Percentiles rank a stretch among this genome's conserved stretches.
These are phyloP conservation scores for Plantago ovata DNA, from an alignment of 257 asterid species.

Conservation along the genomic window DNA sequence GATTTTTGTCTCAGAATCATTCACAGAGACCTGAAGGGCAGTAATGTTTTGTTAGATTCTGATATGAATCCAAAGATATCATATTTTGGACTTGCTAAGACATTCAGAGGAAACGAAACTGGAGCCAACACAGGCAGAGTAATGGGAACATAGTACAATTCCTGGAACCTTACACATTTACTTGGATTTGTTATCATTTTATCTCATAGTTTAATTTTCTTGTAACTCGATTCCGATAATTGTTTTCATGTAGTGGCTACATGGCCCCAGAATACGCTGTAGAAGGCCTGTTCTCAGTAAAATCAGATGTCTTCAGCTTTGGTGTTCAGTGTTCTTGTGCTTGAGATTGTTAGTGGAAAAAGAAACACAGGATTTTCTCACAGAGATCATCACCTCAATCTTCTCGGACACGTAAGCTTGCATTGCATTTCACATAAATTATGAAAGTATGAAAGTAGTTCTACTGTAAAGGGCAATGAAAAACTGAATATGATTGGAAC, in stretches of 20 bases:
- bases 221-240: background rate
- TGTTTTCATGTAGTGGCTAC: conserved; percentile 28
- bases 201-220: background rate
- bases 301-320: conserved; percentile 36
- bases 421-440: background rate
- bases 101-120: conserved; percentile 31
- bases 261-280: conserved; percentile 39
- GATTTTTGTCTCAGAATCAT: conserved; percentile 34
- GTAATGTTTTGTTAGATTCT: conserved; percentile 29
- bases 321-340: conserved; percentile 33
- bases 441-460: background rate
- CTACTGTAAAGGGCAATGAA: too few species aligned
- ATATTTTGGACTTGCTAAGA: conserved; percentile 34
- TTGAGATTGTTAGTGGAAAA: conserved; percentile 29
- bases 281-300: conserved; percentile 32
- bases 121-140: conserved; percentile 34
- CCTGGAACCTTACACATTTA: background rate
- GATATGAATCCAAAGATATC: conserved; percentile 39
- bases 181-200: background rate
- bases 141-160: conserved; percentile 33
- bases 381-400: conserved; percentile 27
- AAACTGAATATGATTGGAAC: background rate
- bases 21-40: conserved; percentile 33
- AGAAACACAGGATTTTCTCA: conserved; percentile 26
- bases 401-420: conserved; percentile 31